Percentiles rank a stretch among this genome's conserved stretches.
phyloP scores from a whole-genome alignment of 2,329 filamentous ascomycete species.

The Whalleya microplaca region DNA sequence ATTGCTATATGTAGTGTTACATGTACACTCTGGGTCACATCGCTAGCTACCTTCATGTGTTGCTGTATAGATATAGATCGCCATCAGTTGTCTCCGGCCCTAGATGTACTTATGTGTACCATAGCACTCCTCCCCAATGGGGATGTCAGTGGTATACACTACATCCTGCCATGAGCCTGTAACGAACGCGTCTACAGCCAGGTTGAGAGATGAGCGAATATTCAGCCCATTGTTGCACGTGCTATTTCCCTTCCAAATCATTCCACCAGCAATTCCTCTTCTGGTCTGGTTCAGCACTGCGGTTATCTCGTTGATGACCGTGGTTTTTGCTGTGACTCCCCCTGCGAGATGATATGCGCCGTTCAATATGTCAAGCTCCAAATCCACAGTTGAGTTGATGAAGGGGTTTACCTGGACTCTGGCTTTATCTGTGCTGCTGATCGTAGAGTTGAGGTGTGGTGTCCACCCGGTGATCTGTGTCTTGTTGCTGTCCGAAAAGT shows the following conservation, averaged over 20 bases:
- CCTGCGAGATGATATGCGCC: constrained; percentile 41
- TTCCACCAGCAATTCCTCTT: constrained; percentile 13
- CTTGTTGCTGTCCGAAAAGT: constrained; percentile 38
- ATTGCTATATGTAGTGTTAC: too few species aligned
- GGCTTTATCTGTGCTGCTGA: constrained; percentile 38
- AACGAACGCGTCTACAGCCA: constrained; percentile 35
- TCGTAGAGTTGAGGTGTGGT: constrained; percentile 40
- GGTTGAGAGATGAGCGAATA: constrained; percentile 33
- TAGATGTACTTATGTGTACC: neutral
- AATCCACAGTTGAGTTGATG: constrained; percentile 43
- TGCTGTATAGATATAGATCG: neutral
- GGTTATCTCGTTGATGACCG: constrained; percentile 42
- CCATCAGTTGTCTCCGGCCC: neutral
- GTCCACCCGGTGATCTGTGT: constrained; percentile 41
- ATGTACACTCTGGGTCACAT: too few species aligned
- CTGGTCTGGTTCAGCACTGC: constrained; percentile 31
- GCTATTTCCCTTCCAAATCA: constrained; percentile 20
- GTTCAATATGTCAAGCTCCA: constrained; percentile 42
- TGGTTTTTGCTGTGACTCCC: constrained; percentile 43
- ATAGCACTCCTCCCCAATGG: constrained; percentile 36
- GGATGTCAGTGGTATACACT: constrained; percentile 32
- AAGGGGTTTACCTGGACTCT: constrained; percentile 39
- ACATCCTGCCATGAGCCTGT: constrained; percentile 28
- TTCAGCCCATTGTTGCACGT: constrained; percentile 32
- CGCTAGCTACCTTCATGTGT: too few species aligned